Conservation (phyloP, 2,329 filamentous ascomycete genomes). For the Amauroascus niger region DNA sequence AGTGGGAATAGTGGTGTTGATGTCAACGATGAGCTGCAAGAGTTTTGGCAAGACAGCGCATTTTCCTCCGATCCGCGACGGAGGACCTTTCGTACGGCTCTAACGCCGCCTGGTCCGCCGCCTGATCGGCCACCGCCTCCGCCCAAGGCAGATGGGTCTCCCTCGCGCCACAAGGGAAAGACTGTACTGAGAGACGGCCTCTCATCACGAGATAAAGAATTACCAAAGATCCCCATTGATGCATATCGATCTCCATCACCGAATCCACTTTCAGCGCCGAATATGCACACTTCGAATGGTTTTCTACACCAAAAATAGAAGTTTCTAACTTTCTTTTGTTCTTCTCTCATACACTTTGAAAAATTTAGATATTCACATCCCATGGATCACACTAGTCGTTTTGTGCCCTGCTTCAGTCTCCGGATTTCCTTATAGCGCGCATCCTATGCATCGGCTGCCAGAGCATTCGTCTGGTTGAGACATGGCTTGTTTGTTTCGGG, state of each 20-base stretch:
- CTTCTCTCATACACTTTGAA: background rate
- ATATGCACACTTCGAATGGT: background rate
- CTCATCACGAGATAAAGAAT: slow-evolving; percentile 9
- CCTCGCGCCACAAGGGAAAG: slow-evolving; percentile 6
- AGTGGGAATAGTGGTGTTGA: slow-evolving; percentile 12
- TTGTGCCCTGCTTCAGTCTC: background rate
- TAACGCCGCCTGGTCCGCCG: slow-evolving; percentile 12
- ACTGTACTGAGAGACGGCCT: background rate
- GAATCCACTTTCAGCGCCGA: background rate
- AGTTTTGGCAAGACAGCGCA: background rate
- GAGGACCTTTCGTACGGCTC: slow-evolving; percentile 14
- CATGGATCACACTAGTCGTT: background rate
- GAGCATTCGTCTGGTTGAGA: background rate
- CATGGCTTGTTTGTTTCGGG: background rate
- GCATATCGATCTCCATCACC: background rate
- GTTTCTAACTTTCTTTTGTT: background rate
- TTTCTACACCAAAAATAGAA: slow-evolving; percentile 2
- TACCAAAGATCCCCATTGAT: slow-evolving; percentile 1
- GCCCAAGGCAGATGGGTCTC: slow-evolving; percentile 11
- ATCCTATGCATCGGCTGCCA: slow-evolving; percentile 3
- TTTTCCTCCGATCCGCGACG: slow-evolving; percentile 10
- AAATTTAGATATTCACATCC: background rate
- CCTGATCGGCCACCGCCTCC: slow-evolving; percentile 15
- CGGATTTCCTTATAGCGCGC: background rate
- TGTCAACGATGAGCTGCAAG: slow-evolving; percentile 3